phyloP scores from a whole-genome alignment of 345 rosid species.

The Pseudoturritis turrita region DNA sequence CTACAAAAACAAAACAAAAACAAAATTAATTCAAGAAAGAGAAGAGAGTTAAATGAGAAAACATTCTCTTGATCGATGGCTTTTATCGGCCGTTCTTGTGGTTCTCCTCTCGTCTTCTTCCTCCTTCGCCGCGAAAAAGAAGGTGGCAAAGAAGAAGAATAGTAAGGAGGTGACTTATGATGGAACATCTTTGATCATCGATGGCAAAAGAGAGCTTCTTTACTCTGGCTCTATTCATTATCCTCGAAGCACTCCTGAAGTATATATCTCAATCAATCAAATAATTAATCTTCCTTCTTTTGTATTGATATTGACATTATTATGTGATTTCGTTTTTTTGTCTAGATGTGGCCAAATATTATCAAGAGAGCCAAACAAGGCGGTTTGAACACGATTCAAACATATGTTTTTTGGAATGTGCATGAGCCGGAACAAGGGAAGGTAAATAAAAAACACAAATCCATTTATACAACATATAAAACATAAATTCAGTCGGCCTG shows the following conservation, averaged over 20 bases:
- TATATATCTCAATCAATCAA: not conserved
- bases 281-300: not conserved
- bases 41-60: constrained; percentile 20
- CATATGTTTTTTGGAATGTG: constrained; percentile 72
- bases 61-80: constrained; percentile 30
- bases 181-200: constrained; percentile 21
- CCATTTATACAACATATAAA: not conserved
- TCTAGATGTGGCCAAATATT: constrained; percentile 40
- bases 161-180: constrained; percentile 22
- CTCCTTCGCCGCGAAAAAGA: constrained; percentile 5
- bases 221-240: constrained; percentile 32
- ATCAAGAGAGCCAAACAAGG: constrained; percentile 44
- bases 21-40: not conserved
- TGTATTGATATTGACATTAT: not conserved
- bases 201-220: constrained; percentile 31
- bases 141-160: not conserved
- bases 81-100: constrained; percentile 16
- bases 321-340: not conserved
- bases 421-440: constrained; percentile 48
- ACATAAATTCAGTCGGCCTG: no score
- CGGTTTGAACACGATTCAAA: constrained; percentile 58
- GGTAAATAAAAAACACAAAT: constrained; percentile 10
- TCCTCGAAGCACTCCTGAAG: constrained; percentile 30
- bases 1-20: not conserved
- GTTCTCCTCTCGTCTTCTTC: constrained; percentile 20